Conservation (phyloP, 805 yeast genomes). For the Komagataella populi region DNA sequence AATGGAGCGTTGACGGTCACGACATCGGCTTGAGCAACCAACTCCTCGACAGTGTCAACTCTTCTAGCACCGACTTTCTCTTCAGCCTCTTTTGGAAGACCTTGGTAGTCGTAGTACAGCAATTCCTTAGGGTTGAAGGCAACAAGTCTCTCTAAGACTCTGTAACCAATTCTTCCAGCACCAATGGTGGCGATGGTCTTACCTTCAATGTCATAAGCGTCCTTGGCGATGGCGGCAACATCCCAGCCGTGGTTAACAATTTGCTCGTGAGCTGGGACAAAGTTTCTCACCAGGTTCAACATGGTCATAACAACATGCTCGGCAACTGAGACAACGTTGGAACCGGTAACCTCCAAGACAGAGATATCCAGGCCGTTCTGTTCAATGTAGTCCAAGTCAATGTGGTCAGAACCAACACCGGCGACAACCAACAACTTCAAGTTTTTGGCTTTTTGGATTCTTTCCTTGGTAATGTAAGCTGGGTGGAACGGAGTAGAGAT, state of each 20-base stretch:
- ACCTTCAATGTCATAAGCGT: conserved; percentile 62
- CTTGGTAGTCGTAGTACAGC: conserved; percentile 65
- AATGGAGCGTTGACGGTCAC: conserved; percentile 71
- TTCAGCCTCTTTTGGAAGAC: conserved; percentile 45
- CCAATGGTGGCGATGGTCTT: conserved; percentile 74
- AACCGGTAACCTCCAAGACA: conserved; percentile 73
- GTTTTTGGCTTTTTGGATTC: conserved; percentile 57
- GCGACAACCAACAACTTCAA: conserved; percentile 64
- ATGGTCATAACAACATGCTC: conserved; percentile 72
- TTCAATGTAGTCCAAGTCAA: conserved; percentile 49
- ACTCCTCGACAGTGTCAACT: conserved; percentile 45
- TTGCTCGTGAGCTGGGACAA: conserved; percentile 67
- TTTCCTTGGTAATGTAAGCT: conserved; percentile 54
- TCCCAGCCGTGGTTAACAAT: conserved; percentile 55
- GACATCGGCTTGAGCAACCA: conserved; percentile 55
- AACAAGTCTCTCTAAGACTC: conserved; percentile 56
- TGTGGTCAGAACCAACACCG: conserved; percentile 78
- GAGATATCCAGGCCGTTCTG: conserved; percentile 50
- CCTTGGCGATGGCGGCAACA: conserved; percentile 64
- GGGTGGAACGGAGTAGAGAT: conserved; percentile 82
- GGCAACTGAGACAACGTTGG: conserved; percentile 70
- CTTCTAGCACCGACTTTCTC: conserved; percentile 44
- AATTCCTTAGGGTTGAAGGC: conserved; percentile 68
- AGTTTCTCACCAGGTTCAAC: conserved; percentile 58
- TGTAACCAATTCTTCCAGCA: conserved; percentile 70